Evolutionary conservation across 306 rosid genomes (phyloP), one percentile per base, ranked within the genome.

Genomic region (Cucumis melo): DNA sequence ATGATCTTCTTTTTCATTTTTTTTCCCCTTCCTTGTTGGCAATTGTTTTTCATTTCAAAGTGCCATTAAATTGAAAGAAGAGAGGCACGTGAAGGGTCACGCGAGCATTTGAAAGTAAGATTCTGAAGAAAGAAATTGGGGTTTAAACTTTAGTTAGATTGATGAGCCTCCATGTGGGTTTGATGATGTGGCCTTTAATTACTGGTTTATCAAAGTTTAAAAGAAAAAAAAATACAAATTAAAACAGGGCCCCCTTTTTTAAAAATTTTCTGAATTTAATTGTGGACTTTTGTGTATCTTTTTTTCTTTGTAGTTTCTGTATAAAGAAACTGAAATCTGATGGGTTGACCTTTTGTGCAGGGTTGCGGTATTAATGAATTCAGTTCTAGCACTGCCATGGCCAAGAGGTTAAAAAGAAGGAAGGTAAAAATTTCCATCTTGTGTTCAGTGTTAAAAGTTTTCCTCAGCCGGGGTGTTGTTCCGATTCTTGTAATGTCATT

Each of bases 41-140:
- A 50, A 60, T 73, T 51, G 8, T 20, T 34, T 16, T 11, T 20
- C 6, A 4, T 51, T 72, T 72, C 27, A 50, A 73, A 50, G 36
- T 3, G 24, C 24, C 60, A 73, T 51, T 51, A 17, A 73, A 51
- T 50, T 50, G 77, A 51, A 73, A 17, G 61, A 51, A 73, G 57
- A 73, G 57, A 54, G 77, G 76, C 76, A 72, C 76, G 76, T 51
- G 76, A 51, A 23, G 46, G 74, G 77, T 73, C 77, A 73, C 77
- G 77, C 77, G 46, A 73, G 77, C 16, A 6, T 27, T 73, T 46
- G 8, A 32, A 17, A 51, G 77, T 29, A 51, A 73, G 62, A 51
- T 73, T 73, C 77, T 24, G 19, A 23, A 73, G 62, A 73, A 73
- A 73, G 44, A 51, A 73, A 73, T 15, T 73, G 48, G 60, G 76